These are phyloP conservation scores for Jaltomata sinuosa DNA, from an alignment of 257 asterid genomes.

Conservation along the genomic window DNA sequence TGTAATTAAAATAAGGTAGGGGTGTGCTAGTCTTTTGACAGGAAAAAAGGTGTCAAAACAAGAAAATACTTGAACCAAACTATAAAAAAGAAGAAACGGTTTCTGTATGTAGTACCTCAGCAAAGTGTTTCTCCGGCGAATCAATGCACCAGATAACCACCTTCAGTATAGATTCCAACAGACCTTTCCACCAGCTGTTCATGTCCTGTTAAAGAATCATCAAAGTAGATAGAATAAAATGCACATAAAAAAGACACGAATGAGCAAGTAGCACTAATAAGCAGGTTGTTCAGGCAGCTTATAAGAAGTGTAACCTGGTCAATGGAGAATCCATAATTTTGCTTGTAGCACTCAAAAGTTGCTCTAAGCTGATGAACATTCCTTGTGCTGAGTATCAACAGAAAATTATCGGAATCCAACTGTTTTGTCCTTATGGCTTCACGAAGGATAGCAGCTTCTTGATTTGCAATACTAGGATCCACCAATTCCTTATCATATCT, in stretches of 20 bases:
- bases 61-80: neutral
- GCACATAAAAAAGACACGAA: neutral
- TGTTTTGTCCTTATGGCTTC: constrained; percentile 37
- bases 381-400: constrained; percentile 50
- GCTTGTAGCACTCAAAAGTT: constrained; percentile 52
- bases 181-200: constrained; percentile 41
- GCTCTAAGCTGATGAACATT: constrained; percentile 59
- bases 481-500: constrained; percentile 57
- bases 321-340: constrained; percentile 41
- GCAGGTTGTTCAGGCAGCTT: neutral
- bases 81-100: neutral
- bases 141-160: constrained; percentile 64
- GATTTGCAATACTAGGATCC: constrained; percentile 33
- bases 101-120: constrained; percentile 42
- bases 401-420: constrained; percentile 35
- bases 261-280: neutral
- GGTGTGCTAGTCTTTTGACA: neutral
- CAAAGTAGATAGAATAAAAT: neutral
- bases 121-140: constrained; percentile 73
- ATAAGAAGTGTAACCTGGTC: constrained; percentile 33
- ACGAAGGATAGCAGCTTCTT: constrained; percentile 52
- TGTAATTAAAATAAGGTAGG: neutral
- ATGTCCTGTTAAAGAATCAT: constrained; percentile 39
- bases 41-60: neutral
- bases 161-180: constrained; percentile 41